Base-by-base conservation (phyloP, 192 early-diverging fungal species). In the Geosiphon pyriformis region DNA sequence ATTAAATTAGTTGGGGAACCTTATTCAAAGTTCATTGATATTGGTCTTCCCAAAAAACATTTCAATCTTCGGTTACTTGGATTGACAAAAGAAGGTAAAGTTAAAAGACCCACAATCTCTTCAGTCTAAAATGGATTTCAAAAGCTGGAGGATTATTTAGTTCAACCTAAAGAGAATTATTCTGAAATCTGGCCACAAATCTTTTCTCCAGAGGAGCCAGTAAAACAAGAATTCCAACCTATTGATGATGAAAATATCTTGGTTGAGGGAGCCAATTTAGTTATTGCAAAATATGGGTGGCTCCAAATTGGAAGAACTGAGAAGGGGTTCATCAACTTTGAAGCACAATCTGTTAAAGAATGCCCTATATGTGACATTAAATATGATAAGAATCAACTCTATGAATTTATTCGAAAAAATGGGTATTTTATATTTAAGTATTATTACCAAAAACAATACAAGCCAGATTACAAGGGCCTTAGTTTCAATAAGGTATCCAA, bases 341-440 rank as follows among this genome's bases (percentile, higher is more conserved):
- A 54, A 54, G 6, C 52, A 54, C 52, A 54, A 54, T 54, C 52
- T 6, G 52, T 29, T 55, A 55, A 55, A 55, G 53, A 55, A 55
- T 55, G 53, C 53, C 53, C 53, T 55, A 55, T 55, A 55, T 55
- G 53, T 55, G 53, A 55, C 23, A 2, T 55, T 55, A 55, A 55
- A 55, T 23, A 55, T 55, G 53, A 55, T 27, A 55, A 55, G 6
- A 29, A 55, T 4, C 53, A 55, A 55, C 53, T 55, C 27, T 55
- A 55, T 4, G 53, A 23, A 55, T 55, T 55, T 55, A 55, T 55
- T 55, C 53, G 53, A 3, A 1, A 55, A 55, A 55, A 55, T 55
- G 53, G 23, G 2, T 0, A 55, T 55, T 55, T 55, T 2, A 55
- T 55, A 55, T 23, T 55, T 55, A 55, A 55, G 2, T 55, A 23